Evolutionary conservation across 768 basidiomycete species (phyloP), one percentile per base, ranked within the genome.

Genomic region (Mycena belliarum): DNA sequence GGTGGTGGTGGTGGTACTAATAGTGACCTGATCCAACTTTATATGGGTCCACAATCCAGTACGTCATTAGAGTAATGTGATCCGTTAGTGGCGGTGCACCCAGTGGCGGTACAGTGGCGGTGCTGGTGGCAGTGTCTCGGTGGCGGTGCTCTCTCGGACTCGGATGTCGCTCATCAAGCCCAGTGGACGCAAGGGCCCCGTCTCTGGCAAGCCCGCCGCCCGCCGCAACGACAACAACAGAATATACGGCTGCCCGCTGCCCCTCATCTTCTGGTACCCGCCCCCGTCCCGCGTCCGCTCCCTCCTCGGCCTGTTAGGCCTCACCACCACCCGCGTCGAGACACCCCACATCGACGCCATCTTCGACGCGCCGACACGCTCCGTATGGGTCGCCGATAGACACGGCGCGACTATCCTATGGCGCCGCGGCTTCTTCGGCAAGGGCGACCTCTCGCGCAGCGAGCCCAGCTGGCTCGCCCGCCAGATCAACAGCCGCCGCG

Each of bases 381-480:
- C 91, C 0, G 90, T 98, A 10, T 97, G 94, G 94, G 80, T 98
- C 3, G 75, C 81, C 0, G 80, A 86, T 55, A 71, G 76, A 25
- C 78, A 72, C 23, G 85, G 94, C 68, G 84, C 85, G 42, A 78
- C 78, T 61, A 73, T 87, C 6, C 79, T 98, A 35, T 99, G 97
- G 91, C 77, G 83, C 44, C 75, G 90, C 58, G 97, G 97, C 0
- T 98, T 98, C 75, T 99, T 98, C 70, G 97, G 97, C 23, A 99
- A 99, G 72, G 97, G 97, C 1, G 90, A 91, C 68, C 76, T 99
- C 50, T 95, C 93, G 38, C 75, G 97, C 56, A 97, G 95, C 71
- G 97, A 99, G 71, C 95, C 96, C 9, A 93, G 86, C 53, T 99
- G 97, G 97, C 76, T 87, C 57, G 82, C 87, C 20, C 77, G 97